Evolutionary conservation across 2,329 filamentous ascomycete genomes (phyloP), one percentile per base, ranked within the genome.

Genomic region (Colletotrichum tofieldiae): DNA sequence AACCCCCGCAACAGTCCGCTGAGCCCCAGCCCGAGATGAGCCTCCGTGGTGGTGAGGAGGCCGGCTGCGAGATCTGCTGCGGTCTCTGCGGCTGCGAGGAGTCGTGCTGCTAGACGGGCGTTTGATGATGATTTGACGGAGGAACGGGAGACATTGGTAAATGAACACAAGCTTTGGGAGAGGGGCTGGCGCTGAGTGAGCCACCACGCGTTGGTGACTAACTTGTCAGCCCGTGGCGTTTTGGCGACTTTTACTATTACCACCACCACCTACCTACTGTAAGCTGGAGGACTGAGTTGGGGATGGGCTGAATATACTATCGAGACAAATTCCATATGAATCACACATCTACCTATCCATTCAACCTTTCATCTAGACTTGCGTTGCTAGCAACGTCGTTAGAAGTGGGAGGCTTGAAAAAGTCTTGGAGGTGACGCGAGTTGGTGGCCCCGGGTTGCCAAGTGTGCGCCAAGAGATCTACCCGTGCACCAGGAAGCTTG

Each of bases 21-120:
- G 63, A 72, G 61, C 72, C 78, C 49, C 82, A 85, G 75, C 84
- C 84, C 64, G 81, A 84, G 43, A 83, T 85, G 79, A 78, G 76
- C 73, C 80, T 85, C 67, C 82, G 83, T 52, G 84, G 84, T 76
- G 84, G 84, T 75, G 84, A 85, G 74, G 84, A 85, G 73, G 84
- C 82, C 45, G 84, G 84, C 47, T 85, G 84, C 70, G 84, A 85
- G 76, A 76, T 85, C 72, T 85, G 84, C 80, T 85, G 84, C 71
- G 84, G 84, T 69, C 82, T 85, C 71, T 85, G 84, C 77, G 83
- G 77, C 62, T 85, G 84, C 75, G 77, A 85, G 1, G 84, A 85
- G 75, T 77, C 76, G 29, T 85, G 84, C 79, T 85, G 84, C 77
- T 85, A 82, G 77, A 65, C 43, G 12, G 6, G 18, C 18, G 35